Evolutionary conservation across 164 flowering plant genomes (phyloP), one percentile per base, ranked within the genome.

Genomic region (Protea cynaroides): DNA sequence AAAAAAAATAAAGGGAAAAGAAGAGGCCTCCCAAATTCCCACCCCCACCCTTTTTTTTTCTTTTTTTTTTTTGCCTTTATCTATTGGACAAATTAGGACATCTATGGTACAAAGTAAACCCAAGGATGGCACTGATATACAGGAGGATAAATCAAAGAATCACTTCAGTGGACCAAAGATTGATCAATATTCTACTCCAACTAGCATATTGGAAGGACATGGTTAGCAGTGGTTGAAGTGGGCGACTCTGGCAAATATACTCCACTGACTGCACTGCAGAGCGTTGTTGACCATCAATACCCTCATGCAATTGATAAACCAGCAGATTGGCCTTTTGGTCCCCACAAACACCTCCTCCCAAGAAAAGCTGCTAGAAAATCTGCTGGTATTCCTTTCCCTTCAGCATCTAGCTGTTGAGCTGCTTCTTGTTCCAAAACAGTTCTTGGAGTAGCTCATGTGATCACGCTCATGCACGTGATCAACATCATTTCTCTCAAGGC

Each of bases 131-230:
- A 64, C 21, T 65, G 49, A 47, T 61, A 58, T 57, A 62, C 65
- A 60, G 71, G 71, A 65, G 55, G 74, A 73, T 66, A 70, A 82
- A 77, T 77, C 69, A 79, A 79, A 75, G 81, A 82, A 82, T 82
- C 71, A 69, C 75, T 70, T 69, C 66, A 43, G 49, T 47, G 38
- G 57, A 47, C 46, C 25, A 34, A 57, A 24, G 59, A 24, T 23
- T 13, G 52, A 56, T 65, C 69, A 54, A 46, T 46, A 19, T 58
- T 21, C 36, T 14, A 65, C 57, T 49, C 55, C 59, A 43, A 25
- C 47, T 14, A 51, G 47, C 56, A 58, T 18, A 34, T 47, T 44
- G 43, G 44, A 38, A 50, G 71, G 56, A 50, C 23, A 13, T 44
- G n/a, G 71, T 64, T 58, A 71, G 77, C 60, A 36, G 63, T 51